These are phyloP conservation scores for Colletotrichum cereale DNA, from an alignment of 2,329 filamentous ascomycete genomes.

Conservation along the genomic window DNA sequence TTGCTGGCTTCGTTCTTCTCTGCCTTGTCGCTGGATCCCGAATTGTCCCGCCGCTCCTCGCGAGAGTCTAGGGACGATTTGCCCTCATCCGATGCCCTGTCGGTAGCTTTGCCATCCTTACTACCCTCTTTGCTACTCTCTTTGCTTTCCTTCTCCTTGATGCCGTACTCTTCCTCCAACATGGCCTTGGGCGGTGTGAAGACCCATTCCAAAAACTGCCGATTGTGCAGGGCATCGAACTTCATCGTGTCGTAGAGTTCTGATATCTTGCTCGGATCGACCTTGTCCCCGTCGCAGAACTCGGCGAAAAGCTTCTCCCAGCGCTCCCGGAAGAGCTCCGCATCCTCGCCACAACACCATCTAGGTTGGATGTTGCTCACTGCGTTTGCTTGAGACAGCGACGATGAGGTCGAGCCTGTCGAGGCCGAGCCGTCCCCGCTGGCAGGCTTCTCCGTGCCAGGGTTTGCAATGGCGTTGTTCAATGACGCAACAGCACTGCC, in stretches of 20 bases:
- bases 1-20: slow-evolving; percentile 54
- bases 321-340: slow-evolving; percentile 92
- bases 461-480: slow-evolving; percentile 66
- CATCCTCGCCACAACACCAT: slow-evolving; percentile 97
- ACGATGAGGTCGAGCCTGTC: slow-evolving; percentile 57
- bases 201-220: slow-evolving; percentile 96
- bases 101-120: slow-evolving; percentile 51
- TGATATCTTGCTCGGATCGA: slow-evolving; percentile 98
- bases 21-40: slow-evolving; percentile 55
- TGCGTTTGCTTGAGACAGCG: slow-evolving; percentile 71
- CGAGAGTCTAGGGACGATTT: slow-evolving; percentile 54
- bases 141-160: slow-evolving; percentile 49
- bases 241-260: slow-evolving; percentile 99
- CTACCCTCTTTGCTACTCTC: slow-evolving; percentile 42
- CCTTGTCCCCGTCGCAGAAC: slow-evolving; percentile 96
- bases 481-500: slow-evolving; percentile 72
- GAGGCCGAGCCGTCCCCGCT: slow-evolving; percentile 55
- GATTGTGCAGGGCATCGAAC: slow-evolving; percentile 96
- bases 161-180: slow-evolving; percentile 76
- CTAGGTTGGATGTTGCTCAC: slow-evolving; percentile 83
- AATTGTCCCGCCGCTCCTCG: slow-evolving; percentile 47
- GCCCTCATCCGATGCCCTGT: slow-evolving; percentile 57
- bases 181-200: slow-evolving; percentile 89
- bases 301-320: slow-evolving; percentile 99
- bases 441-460: slow-evolving; percentile 59